Conservation (phyloP, 306 rosid species). For the Cicer chorassanicum region DNA sequence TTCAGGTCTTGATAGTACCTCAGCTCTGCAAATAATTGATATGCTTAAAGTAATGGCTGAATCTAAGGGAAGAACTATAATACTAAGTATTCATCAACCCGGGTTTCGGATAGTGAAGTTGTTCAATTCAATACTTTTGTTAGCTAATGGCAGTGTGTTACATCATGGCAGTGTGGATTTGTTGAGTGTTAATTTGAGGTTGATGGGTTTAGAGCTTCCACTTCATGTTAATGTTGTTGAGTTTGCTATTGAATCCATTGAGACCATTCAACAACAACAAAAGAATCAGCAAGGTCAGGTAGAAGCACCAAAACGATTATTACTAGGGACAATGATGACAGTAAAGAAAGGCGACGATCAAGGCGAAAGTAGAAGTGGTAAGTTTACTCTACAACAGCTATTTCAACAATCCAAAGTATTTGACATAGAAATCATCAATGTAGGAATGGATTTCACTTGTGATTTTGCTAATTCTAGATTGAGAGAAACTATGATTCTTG, state of each 20-base stretch:
- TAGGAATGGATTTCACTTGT: constrained; percentile 49
- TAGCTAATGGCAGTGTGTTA: constrained; percentile 72
- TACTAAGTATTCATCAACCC: constrained; percentile 89
- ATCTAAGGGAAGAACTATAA: constrained; percentile 65
- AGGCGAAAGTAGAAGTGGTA: constrained; percentile 52
- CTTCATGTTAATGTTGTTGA: constrained; percentile 80
- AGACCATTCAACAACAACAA: constrained; percentile 56
- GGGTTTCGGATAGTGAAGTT: constrained; percentile 81
- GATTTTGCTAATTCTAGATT: constrained; percentile 76
- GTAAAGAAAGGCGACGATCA: constrained; percentile 48
- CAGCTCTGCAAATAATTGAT: constrained; percentile 82
- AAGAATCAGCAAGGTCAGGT: constrained; percentile 37
- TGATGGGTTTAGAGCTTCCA: constrained; percentile 83
- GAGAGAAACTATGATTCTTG: constrained; percentile 74
- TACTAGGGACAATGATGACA: constrained; percentile 41
- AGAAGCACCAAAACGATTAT: constrained; percentile 37
- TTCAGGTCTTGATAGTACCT: constrained; percentile 91
- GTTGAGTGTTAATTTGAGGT: constrained; percentile 63
- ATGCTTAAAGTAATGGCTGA: constrained; percentile 89
- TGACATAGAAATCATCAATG: constrained; percentile 57
- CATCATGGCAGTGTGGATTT: constrained; percentile 81
- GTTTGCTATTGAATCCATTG: constrained; percentile 82
- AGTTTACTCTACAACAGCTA: constrained; percentile 79
- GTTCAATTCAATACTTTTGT: constrained; percentile 68
- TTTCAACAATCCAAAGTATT: constrained; percentile 79